phyloP scores from a whole-genome alignment of 306 rosid genomes.

The Sophora flavescens region DNA sequence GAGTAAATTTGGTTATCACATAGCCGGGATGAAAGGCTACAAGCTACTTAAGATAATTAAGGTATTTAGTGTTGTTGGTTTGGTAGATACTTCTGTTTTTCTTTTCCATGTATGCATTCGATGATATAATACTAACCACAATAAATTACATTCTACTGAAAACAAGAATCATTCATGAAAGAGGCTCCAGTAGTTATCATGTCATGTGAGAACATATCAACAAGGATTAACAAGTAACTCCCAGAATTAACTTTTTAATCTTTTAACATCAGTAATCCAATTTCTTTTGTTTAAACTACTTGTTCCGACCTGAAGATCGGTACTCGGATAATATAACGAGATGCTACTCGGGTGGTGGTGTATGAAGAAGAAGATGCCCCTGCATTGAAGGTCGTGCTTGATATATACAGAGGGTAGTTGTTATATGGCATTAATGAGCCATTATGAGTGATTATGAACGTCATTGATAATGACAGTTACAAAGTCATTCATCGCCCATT shows the following conservation, averaged over 20 bases:
- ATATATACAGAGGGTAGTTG: too few relatives aligned
- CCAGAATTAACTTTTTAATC: not conserved
- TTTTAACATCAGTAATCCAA: not conserved
- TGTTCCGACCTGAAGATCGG: too few relatives aligned
- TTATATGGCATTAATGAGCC: too few relatives aligned
- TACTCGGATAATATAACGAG: too few relatives aligned
- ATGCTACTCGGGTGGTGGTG: too few relatives aligned
- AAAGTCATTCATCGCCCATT: too few relatives aligned
- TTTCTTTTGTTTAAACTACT: not conserved
- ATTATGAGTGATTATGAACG: too few relatives aligned
- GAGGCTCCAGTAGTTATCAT: slow-evolving; percentile 93
- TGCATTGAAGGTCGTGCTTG: too few relatives aligned
- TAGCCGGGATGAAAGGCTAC: slow-evolving; percentile 99
- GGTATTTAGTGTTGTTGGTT: slow-evolving; percentile 49
- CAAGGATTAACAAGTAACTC: slow-evolving; percentile 76
- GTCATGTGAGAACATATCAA: slow-evolving; percentile 91
- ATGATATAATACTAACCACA: not conserved
- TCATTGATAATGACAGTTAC: too few relatives aligned
- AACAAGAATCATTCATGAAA: slow-evolving; percentile 82
- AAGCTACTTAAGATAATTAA: slow-evolving; percentile 91
- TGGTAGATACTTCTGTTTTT: not conserved
- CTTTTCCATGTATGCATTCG: not conserved
- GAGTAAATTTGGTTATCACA: slow-evolving; percentile 84
- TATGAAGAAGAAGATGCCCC: too few relatives aligned
- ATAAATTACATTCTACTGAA: not conserved